Evolutionary conservation across 2,329 filamentous ascomycete species (phyloP).

Genomic region (Botrytis tulipae): DNA sequence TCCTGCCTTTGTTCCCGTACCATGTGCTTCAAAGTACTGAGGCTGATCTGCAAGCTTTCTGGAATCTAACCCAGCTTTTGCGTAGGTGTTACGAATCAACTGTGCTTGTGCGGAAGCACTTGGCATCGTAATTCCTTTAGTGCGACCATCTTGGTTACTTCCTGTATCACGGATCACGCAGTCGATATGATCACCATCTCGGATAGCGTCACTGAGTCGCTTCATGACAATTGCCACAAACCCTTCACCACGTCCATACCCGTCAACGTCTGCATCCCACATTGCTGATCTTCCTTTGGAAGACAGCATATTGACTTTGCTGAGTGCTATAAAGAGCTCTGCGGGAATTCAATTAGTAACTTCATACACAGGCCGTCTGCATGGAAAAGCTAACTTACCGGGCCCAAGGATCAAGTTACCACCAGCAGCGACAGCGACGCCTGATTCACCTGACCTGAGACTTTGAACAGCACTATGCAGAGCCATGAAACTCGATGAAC

Average conservation of each 20-base stretch:
- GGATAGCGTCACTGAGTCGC: constrained; percentile 54
- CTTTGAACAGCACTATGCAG: constrained; percentile 29
- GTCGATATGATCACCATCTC: neutral
- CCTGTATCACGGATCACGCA: constrained; percentile 51
- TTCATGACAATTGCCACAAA: constrained; percentile 58
- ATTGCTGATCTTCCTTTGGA: constrained; percentile 52
- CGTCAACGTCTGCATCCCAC: constrained; percentile 59
- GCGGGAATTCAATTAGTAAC: too few species aligned
- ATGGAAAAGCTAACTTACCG: too few species aligned
- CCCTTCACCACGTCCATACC: constrained; percentile 63
- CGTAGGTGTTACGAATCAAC: constrained; percentile 11
- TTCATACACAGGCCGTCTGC: too few species aligned
- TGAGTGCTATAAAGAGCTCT: constrained; percentile 11
- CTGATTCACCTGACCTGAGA: constrained; percentile 41
- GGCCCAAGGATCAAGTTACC: neutral
- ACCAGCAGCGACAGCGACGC: neutral
- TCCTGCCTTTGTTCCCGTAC: constrained; percentile 27
- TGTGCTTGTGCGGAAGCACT: constrained; percentile 34
- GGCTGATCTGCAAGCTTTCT: constrained; percentile 14
- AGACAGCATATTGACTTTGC: constrained; percentile 18
- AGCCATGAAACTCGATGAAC: constrained; percentile 55
- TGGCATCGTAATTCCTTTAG: constrained; percentile 55
- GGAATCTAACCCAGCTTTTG: constrained; percentile 41
- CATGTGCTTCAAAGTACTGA: constrained; percentile 18
- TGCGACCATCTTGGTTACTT: constrained; percentile 58